Conservation (phyloP, 2,329 filamentous ascomycete genomes). For the Coniella lustricola region DNA sequence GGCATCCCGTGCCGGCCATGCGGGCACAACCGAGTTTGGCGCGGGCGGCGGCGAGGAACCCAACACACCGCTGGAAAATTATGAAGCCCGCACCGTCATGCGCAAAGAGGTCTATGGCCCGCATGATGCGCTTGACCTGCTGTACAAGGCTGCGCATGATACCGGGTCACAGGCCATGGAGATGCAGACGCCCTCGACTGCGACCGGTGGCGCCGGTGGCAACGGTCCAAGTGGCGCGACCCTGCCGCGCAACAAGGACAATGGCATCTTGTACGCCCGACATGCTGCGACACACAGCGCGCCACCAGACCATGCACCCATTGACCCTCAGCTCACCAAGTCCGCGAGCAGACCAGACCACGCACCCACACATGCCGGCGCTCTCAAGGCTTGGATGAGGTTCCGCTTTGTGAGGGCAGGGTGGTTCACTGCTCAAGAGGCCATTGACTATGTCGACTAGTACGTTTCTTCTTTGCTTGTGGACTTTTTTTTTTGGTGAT, state of each 20-base stretch:
- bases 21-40: constrained; percentile 23
- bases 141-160: constrained; percentile 67
- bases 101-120: constrained; percentile 74
- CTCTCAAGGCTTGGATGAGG: constrained; percentile 79
- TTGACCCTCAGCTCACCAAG: constrained; percentile 40
- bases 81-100: constrained; percentile 60
- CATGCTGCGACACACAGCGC: constrained; percentile 19
- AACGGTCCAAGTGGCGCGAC: too few relatives aligned
- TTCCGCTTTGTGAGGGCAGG: constrained; percentile 94
- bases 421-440: constrained; percentile 92
- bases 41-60: constrained; percentile 39
- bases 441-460: constrained; percentile 91
- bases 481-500: neutral
- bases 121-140: constrained; percentile 83
- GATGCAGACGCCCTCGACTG: neutral
- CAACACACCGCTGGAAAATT: constrained; percentile 56
- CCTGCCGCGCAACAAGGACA: neutral
- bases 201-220: neutral
- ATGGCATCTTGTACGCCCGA: constrained; percentile 13
- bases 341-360: constrained; percentile 40
- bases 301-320: constrained; percentile 24
- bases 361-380: constrained; percentile 51
- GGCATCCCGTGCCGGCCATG: constrained; percentile 22
- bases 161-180: constrained; percentile 6
- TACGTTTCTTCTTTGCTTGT: constrained; percentile 33